Evolutionary conservation across 1,139 yeast genomes (phyloP), one percentile per base, ranked within the genome.

Genomic region (Yamadazyma taylorii): DNA sequence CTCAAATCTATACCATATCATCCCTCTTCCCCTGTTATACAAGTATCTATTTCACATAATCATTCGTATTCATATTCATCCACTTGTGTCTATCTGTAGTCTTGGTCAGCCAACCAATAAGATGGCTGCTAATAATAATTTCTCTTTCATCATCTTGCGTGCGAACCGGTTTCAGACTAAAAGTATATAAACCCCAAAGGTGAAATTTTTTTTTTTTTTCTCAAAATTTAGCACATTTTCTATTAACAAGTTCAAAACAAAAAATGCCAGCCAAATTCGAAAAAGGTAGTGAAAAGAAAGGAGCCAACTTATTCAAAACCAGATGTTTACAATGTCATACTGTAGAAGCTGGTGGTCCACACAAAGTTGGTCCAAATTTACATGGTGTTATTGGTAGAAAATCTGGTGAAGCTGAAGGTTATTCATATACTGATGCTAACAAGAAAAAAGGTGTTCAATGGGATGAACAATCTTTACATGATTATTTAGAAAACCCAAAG

Each of bases 251-350:
- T 37, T 33, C 13, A 28, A 19, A n/a, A 30, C 16, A 12, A n/a
- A 43, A 34, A 52, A 78, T 78, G 83, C 82, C 83, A 68, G 82
- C 82, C 66, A 73, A 74, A 70, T 78, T 50, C 64, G 81, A 78
- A 71, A 65, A 73, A 58, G 95, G 96, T 67, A 79, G 82, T 62
- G 95, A 86, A 64, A 87, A 89, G 81, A 92, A 92, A 77, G 98
- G 98, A 78, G 97, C 97, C 53, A 88, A 87, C 65, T 80, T 92
- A 56, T 92, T 92, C 84, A 92, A 92, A 79, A 92, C 97, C 53
- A 87, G 98, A 83, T 92, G 98, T 75, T 79, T 89, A 58, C 98
- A 92, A 78, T 92, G 98, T 74, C 98, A 92, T 84, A 92, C 98
- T 60, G 83, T 83, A 54, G 97, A 92, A 71, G 75, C 73, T 47